These are phyloP conservation scores for Leishmania amazonensis DNA, from an alignment of 208 protist species.

Conservation along the genomic window DNA sequence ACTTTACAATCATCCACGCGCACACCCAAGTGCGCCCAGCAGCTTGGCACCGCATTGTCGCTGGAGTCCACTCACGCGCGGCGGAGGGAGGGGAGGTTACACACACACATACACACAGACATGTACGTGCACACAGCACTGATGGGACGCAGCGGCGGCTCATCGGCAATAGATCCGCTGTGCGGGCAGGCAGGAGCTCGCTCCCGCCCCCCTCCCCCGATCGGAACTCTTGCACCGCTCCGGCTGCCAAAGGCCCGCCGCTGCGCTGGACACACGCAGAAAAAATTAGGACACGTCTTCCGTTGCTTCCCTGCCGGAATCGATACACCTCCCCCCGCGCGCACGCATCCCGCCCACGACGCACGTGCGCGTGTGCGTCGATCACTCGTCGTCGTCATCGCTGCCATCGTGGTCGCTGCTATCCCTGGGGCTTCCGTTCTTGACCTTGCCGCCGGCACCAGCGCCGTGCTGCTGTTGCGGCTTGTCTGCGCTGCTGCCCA, in stretches of 20 bases:
- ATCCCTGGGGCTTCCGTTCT: background rate
- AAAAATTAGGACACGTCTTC: background rate
- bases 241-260: background rate
- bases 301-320: background rate
- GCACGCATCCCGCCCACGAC: background rate
- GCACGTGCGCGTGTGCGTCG: background rate
- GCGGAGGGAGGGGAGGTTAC: background rate
- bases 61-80: background rate
- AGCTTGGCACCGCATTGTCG: background rate
- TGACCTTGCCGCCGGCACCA: background rate
- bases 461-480: background rate
- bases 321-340: background rate
- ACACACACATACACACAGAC: background rate
- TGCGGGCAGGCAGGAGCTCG: background rate
- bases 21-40: background rate
- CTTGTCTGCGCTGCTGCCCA: background rate
- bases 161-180: background rate
- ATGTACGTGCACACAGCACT: background rate
- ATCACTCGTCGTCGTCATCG: background rate
- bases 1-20: too few species aligned
- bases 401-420: conserved; percentile 4
- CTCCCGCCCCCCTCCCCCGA: too few species aligned
- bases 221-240: too few species aligned
- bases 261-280: background rate
- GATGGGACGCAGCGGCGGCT: background rate